Base-by-base conservation (phyloP, 257 asterid species). In the Lavandula angustifolia region DNA sequence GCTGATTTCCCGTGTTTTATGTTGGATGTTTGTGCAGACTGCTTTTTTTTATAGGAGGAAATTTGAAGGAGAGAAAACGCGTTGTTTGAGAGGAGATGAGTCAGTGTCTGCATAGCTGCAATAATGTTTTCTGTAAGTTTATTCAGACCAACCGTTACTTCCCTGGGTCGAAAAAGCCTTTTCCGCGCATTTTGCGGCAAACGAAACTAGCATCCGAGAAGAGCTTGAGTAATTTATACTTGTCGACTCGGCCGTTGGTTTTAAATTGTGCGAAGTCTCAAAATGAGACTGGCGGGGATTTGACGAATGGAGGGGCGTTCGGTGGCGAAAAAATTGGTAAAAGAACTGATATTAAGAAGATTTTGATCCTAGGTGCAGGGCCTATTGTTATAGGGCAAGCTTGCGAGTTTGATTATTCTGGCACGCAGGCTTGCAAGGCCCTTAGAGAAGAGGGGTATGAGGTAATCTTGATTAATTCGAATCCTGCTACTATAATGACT, bases 351-450 rank as follows among this genome's bases (percentile, higher is more conserved):
- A 86, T 94, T 11, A 94, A 87, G 79, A 90, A 78, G 84, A 94
- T 94, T 62, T 68, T 94, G 85, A 90, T 94, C n/a, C 51, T 94
- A 38, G 99, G 99, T 40, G 99, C 98, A 0, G 98, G 99, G 60
- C 99, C 99, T 4, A 90, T 94, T 50, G 99, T 94, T 56, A 94
- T 94, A 8, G 99, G 96, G 33, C 99, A 90, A 64, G 98, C 99
- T 31, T 94, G 98, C 9, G 99, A 90, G 84, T 94, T 94, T 10
- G 96, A 90, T 84, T 94, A 94, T 64, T 94, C 99, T 0, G 99
- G 99, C 4, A 94, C 99, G 7, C 99, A 94, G 69, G 99, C 99
- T 48, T 94, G 99, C 77, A 94, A 94, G 64, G 98, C 98, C 4
- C 96, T 94, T 13, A 94, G 78, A 48, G 99, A 94, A 70, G 99